Percentiles rank a stretch among this genome's conserved stretches.
phyloP scores from a whole-genome alignment of 1,284 basidiomycete species.

The Puccinia horiana region DNA sequence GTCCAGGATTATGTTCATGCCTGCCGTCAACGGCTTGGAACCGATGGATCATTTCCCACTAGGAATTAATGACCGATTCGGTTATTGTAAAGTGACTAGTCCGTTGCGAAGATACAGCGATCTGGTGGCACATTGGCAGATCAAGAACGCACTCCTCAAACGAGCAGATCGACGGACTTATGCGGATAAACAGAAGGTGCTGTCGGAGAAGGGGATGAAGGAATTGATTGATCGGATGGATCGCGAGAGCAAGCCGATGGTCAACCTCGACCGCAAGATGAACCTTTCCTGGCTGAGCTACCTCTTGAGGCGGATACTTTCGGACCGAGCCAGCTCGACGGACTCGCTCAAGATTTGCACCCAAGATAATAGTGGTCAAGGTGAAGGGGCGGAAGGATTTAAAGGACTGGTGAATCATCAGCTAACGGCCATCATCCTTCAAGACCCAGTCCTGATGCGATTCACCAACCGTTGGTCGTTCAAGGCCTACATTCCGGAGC shows the following conservation, averaged over 20 bases:
- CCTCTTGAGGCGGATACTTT: slow-evolving; percentile 13
- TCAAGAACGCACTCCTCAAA: slow-evolving; percentile 71
- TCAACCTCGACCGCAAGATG: slow-evolving; percentile 30
- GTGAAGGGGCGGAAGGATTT: neutral
- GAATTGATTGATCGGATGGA: slow-evolving; percentile 32
- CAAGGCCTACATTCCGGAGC: slow-evolving; percentile 40
- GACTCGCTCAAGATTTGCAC: neutral
- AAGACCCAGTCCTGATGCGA: slow-evolving; percentile 29
- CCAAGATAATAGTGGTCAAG: too few species aligned
- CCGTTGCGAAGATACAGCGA: slow-evolving; percentile 85
- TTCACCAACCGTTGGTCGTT: slow-evolving; percentile 48
- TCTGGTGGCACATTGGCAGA: slow-evolving; percentile 87
- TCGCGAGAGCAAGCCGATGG: slow-evolving; percentile 32
- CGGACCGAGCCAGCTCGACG: neutral
- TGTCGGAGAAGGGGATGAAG: slow-evolving; percentile 21
- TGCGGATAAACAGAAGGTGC: slow-evolving; percentile 7
- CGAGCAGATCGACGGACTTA: neutral
- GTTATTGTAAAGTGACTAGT: slow-evolving; percentile 79
- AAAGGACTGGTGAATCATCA: neutral
- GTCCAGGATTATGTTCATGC: slow-evolving; percentile 54
- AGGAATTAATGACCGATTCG: slow-evolving; percentile 71
- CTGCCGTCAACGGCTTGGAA: slow-evolving; percentile 63
- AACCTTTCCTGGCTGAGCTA: slow-evolving; percentile 41
- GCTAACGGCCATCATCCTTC: slow-evolving; percentile 29
- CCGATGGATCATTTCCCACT: slow-evolving; percentile 71